phyloP scores from a whole-genome alignment of 305 asterid genomes.

The Fraxinus latifolia region DNA sequence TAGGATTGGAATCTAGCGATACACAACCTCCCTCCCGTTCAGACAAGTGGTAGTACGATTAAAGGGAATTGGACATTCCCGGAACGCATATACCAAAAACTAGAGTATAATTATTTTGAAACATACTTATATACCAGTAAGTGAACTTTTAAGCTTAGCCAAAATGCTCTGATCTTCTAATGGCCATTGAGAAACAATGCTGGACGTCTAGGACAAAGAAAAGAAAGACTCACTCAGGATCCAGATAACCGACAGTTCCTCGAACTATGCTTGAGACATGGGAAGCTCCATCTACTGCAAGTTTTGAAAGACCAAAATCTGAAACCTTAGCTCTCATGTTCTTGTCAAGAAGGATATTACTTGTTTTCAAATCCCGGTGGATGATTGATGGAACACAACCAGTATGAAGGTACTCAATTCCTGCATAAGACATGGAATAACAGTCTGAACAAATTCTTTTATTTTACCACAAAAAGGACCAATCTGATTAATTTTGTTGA shows the following conservation, averaged over 20 bases:
- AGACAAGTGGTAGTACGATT: neutral
- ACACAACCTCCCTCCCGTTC: neutral
- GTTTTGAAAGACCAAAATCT: too few species aligned
- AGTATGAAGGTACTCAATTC: conserved; percentile 94
- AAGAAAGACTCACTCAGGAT: conserved; percentile 75
- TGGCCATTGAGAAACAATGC: neutral
- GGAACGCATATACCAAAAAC: neutral
- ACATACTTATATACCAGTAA: neutral
- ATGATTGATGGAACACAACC: conserved; percentile 87
- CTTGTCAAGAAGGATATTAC: too few species aligned
- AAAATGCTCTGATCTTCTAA: neutral
- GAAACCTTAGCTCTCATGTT: too few species aligned
- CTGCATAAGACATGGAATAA: conserved; percentile 42
- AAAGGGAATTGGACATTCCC: neutral
- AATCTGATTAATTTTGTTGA: neutral
- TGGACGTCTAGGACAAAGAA: conserved; percentile 11
- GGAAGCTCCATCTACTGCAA: too few species aligned
- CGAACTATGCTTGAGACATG: too few species aligned
- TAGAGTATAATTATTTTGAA: neutral
- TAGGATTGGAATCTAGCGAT: neutral
- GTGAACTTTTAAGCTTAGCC: neutral
- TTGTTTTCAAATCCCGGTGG: too few species aligned
- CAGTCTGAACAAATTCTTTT: neutral
- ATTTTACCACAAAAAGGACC: neutral
- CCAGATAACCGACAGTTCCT: conserved; percentile 47